Base-by-base conservation (phyloP, 441 rosid species). In the Geranium incanum region DNA sequence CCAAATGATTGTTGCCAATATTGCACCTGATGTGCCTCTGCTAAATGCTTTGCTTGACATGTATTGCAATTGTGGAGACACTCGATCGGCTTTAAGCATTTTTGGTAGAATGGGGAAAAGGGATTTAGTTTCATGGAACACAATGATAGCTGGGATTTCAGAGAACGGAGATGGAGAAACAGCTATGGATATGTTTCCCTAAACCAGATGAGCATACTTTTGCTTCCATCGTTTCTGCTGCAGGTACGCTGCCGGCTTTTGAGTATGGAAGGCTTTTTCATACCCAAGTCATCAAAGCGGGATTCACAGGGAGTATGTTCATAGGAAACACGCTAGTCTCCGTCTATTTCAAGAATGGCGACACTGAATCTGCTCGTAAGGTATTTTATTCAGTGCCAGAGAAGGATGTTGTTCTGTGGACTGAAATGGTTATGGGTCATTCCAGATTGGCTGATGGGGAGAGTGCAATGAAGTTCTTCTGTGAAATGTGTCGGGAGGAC, bases 371-470 rank as follows among this genome's bases (percentile, higher is more conserved):
- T 70, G 92, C 95, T 37, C 63, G 71, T 66, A 70, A 70, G 48
- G 80, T 87, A 77, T 92, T 89, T 74, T 63, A 60, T 76, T 77
- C 67, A 72, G 79, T 85, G 33, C 63, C 69, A 1, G 84, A 84
- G 67, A 94, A 79, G 78, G 99, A 94, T 78, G 57, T 85, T 59
- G 87, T 92, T 81, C 84, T 92, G 13, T 92, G 97, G 97, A 94
- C 97, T 60, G 95, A 90, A 85, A 92, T 94, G 90, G 84, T 94
- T 37, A 80, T 86, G 71, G 93, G 93, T 33, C 84, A 89, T 70
- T 83, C 93, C 11, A 87, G 88, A 83, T 39, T 87, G 72, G 97
- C 86, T 45, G 88, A 88, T 75, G 84, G 85, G 3, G 89, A 81
- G 75, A 64, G 59, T 33, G 90, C 94, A 2, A 72, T 90, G 66